phyloP scores from a whole-genome alignment of 2,329 filamentous ascomycete species.

The Trichoderma citrinoviride region DNA sequence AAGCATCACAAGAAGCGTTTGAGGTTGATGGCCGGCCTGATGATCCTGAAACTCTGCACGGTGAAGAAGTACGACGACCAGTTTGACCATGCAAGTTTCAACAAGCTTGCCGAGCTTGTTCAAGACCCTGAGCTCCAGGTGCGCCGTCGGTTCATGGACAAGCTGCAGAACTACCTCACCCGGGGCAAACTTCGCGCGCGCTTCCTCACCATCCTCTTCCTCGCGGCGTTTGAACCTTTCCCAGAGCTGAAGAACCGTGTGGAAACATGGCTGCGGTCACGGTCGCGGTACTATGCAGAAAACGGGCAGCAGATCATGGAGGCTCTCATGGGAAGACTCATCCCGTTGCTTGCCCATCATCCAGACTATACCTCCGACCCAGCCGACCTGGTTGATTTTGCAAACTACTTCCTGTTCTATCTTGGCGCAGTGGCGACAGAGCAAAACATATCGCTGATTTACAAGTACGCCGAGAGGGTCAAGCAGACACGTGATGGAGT shows the following conservation, averaged over 20 bases:
- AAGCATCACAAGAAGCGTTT: conserved; percentile 75
- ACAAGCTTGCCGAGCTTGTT: conserved; percentile 73
- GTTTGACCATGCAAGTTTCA: conserved; percentile 71
- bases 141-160: conserved; percentile 74
- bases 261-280: conserved; percentile 85
- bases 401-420: conserved; percentile 88
- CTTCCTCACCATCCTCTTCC: conserved; percentile 87
- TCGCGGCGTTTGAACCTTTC: conserved; percentile 86
- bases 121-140: conserved; percentile 76
- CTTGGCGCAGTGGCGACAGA: conserved; percentile 78
- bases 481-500: conserved; percentile 87
- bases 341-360: conserved; percentile 89
- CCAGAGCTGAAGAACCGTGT: conserved; percentile 69
- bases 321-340: conserved; percentile 72
- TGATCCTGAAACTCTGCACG: conserved; percentile 79
- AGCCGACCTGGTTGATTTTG: conserved; percentile 74
- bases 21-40: conserved; percentile 75
- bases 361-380: conserved; percentile 74
- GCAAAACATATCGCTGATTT: conserved; percentile 83
- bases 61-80: conserved; percentile 72
- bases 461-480: conserved; percentile 86
- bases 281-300: conserved; percentile 63
- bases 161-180: conserved; percentile 87
- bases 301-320: conserved; percentile 69
- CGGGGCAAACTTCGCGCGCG: conserved; percentile 66